Conservation (phyloP, 805 yeast species). For the Candida silvicultrix region DNA sequence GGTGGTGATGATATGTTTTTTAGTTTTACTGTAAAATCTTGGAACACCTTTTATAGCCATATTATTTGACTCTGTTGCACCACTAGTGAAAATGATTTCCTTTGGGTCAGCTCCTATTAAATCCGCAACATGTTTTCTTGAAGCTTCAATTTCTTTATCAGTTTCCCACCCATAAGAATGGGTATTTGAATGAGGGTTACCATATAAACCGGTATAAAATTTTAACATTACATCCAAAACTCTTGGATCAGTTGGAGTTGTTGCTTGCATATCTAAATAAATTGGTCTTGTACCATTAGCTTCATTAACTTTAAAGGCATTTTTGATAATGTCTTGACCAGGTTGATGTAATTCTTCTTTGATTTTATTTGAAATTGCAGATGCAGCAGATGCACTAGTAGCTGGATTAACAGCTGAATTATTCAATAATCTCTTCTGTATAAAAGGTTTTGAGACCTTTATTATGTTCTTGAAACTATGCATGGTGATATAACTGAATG, state of each 20-base stretch:
- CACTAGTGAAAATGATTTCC: slow-evolving; percentile 94
- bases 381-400: slow-evolving; percentile 9
- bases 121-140: slow-evolving; percentile 76
- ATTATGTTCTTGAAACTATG: not conserved
- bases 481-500: not conserved
- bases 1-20: slow-evolving; percentile 90
- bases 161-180: slow-evolving; percentile 99
- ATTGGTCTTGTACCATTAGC: slow-evolving; percentile 78
- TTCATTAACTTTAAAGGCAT: slow-evolving; percentile 33
- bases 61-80: slow-evolving; percentile 97
- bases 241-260: slow-evolving; percentile 97
- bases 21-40: slow-evolving; percentile 82
- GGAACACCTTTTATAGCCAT: slow-evolving; percentile 95
- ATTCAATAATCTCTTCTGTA: not conserved
- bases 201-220: slow-evolving; percentile 87
- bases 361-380: slow-evolving; percentile 8
- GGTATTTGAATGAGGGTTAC: slow-evolving; percentile 96
- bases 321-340: slow-evolving; percentile 26
- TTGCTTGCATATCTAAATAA: slow-evolving; percentile 95
- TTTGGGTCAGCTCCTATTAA: slow-evolving; percentile 91
- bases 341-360: slow-evolving; percentile 15
- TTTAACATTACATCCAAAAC: slow-evolving; percentile 84
- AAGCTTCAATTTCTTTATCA: slow-evolving; percentile 81
- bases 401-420: slow-evolving; percentile 1
- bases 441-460: not conserved